Percentiles rank a stretch among this genome's conserved stretches.
phyloP scores from a whole-genome alignment of 2,329 filamentous ascomycete genomes.

The Ceratocystiopsis brevicomis region DNA sequence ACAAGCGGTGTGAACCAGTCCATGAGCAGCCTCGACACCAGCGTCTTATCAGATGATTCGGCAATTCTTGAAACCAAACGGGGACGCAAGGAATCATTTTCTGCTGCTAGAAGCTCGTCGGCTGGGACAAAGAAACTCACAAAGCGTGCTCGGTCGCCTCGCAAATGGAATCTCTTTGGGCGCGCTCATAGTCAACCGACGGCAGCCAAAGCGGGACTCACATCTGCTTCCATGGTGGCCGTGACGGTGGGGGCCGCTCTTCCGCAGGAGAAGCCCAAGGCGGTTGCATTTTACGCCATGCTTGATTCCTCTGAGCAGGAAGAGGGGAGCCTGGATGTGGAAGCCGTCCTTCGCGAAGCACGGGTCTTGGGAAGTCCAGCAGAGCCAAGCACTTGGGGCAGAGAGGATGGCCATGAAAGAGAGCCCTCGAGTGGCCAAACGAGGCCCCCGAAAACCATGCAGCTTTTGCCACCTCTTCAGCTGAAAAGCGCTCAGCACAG shows the following conservation, averaged over 20 bases:
- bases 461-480: too few species aligned
- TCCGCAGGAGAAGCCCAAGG: conserved; percentile 30
- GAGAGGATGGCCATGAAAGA: background rate
- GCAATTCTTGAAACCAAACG: conserved; percentile 18
- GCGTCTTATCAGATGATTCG: conserved; percentile 38
- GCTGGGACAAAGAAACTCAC: conserved; percentile 30
- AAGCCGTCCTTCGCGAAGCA: conserved; percentile 32
- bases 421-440: conserved; percentile 1
- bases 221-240: conserved; percentile 20
- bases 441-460: background rate
- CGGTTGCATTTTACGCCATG: conserved; percentile 41
- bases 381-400: background rate
- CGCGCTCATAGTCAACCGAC: conserved; percentile 28
- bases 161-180: conserved; percentile 46
- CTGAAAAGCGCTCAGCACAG: too few species aligned
- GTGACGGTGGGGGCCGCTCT: conserved; percentile 29
- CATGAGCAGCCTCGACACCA: conserved; percentile 37
- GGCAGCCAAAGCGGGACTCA: conserved; percentile 20
- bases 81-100: conserved; percentile 9
- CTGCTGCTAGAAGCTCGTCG: too few species aligned
- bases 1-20: conserved; percentile 17
- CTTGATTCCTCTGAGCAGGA: conserved; percentile 40
- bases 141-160: conserved; percentile 35
- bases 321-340: conserved; percentile 21
- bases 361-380: conserved; percentile 15